Evolutionary conservation across 306 rosid species (phyloP).

Genomic region (Senna tora): DNA sequence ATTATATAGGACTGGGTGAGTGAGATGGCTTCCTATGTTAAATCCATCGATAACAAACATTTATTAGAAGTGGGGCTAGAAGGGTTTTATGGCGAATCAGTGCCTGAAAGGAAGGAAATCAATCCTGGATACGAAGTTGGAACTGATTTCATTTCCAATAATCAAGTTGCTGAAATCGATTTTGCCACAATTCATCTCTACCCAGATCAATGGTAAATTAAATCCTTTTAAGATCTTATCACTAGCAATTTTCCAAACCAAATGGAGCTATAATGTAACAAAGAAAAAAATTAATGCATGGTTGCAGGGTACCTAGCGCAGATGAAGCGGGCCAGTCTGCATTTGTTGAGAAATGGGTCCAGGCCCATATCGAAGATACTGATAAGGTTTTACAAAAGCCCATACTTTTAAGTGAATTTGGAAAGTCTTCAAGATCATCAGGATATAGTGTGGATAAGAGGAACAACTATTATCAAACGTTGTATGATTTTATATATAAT

Average conservation of each 20-base stretch:
- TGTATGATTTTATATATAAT: constrained; percentile 32
- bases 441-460: constrained; percentile 39
- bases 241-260: not conserved
- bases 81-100: constrained; percentile 51
- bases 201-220: constrained; percentile 48
- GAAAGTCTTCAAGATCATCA: constrained; percentile 34
- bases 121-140: constrained; percentile 49
- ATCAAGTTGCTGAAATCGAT: constrained; percentile 43
- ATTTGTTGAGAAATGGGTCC: constrained; percentile 45
- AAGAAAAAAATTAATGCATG: not conserved
- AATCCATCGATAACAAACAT: constrained; percentile 47
- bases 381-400: constrained; percentile 34
- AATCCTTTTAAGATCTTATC: not conserved
- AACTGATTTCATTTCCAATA: constrained; percentile 53
- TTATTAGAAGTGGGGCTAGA: constrained; percentile 48
- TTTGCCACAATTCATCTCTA: constrained; percentile 54
- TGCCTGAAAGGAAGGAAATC: constrained; percentile 31
- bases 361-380: constrained; percentile 37
- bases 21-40: constrained; percentile 47
- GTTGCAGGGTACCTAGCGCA: constrained; percentile 38
- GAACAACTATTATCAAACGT: constrained; percentile 27
- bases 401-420: constrained; percentile 42
- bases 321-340: constrained; percentile 25
- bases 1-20: constrained; percentile 53
- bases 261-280: not conserved